Evolutionary conservation across 2,329 filamentous ascomycete species (phyloP), one percentile per base, ranked within the genome.

Genomic region (Diaporthe ampelina): DNA sequence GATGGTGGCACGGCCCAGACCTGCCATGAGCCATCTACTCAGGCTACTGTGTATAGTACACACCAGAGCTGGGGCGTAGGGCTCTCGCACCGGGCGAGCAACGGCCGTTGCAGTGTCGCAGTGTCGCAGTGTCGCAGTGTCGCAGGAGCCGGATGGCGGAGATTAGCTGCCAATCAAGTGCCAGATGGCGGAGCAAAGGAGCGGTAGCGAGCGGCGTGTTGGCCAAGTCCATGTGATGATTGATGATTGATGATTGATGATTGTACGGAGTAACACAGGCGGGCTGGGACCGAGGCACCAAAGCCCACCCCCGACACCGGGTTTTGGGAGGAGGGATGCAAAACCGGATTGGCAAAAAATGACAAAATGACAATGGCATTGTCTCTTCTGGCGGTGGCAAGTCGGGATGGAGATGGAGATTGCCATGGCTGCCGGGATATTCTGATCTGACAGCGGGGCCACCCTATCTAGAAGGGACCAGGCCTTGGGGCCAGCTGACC

Each of bases 361-460:
- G 40, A 15, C 48, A 67, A 52, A 26, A 10, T 45, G 59, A 68
- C 63, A 54, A 68, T 68, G 32, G 63, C 48, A 68, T 68, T 68
- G 63, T 68, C 8, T 11, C 17, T 29, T 43, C 59, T 54, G 48
- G 26, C 32, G 32, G 45, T 67, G 63, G 45, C 63, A 40, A 40
- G 48, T 40, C 48, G 48, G 48, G 63, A 54, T 68, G 63, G 29
- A n/a, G 32, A 68, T 68, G 63, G 63, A 68, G 32, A 68, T 68
- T 54, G 48, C 48, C 63, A 52, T 68, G 63, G 63, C 63, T 54
- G 63, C 48, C n/a, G 48, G 63, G 63, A 68, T 54, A 68, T 68
- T 68, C 63, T 54, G 63, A 68, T 68, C 63, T 68, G 63, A 54
- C 63, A 54, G 63, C 63, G 63, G 45, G 63, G 29, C 45, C 63